These are phyloP conservation scores for Trichosporon coremiiforme DNA, from an alignment of 1,284 basidiomycete genomes.

Conservation along the genomic window DNA sequence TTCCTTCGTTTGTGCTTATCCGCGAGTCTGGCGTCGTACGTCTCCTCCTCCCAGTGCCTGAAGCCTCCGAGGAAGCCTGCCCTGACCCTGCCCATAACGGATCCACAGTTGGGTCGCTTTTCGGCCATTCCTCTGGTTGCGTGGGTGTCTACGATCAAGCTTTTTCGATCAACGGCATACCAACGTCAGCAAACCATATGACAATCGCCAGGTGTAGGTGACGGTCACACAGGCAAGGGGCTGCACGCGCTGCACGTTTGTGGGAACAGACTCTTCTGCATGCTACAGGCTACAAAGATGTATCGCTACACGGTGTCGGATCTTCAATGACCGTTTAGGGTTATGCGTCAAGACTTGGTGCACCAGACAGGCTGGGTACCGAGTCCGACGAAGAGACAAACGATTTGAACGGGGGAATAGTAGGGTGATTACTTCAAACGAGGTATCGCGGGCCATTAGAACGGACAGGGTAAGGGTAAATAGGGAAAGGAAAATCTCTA, in stretches of 20 bases:
- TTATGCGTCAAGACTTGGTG: not conserved
- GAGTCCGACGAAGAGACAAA: not conserved
- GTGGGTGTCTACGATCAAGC: slow-evolving; percentile 12
- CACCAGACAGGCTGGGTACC: not conserved
- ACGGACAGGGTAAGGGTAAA: not conserved
- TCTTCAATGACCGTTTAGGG: slow-evolving; percentile 1
- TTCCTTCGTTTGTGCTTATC: slow-evolving; percentile 9
- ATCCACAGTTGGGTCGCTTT: not conserved
- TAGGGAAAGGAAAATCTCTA: not conserved
- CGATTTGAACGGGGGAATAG: slow-evolving; percentile 2
- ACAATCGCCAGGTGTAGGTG: not conserved
- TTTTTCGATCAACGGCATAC: not conserved
- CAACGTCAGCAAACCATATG: slow-evolving; percentile 4
- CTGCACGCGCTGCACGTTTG: not conserved
- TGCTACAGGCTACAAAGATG: slow-evolving; percentile 31
- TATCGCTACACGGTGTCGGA: slow-evolving; percentile 26
- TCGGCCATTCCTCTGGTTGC: slow-evolving; percentile 12
- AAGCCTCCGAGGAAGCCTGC: not conserved
- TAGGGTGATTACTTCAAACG: slow-evolving; percentile 8
- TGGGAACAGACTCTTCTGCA: slow-evolving; percentile 19
- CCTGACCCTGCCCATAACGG: not conserved
- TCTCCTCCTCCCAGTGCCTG: not conserved
- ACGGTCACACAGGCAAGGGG: not conserved
- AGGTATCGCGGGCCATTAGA: not conserved
- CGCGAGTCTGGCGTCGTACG: not conserved